These are phyloP conservation scores for Nymphaea colorata DNA, from an alignment of 164 flowering plant species.

Conservation along the genomic window DNA sequence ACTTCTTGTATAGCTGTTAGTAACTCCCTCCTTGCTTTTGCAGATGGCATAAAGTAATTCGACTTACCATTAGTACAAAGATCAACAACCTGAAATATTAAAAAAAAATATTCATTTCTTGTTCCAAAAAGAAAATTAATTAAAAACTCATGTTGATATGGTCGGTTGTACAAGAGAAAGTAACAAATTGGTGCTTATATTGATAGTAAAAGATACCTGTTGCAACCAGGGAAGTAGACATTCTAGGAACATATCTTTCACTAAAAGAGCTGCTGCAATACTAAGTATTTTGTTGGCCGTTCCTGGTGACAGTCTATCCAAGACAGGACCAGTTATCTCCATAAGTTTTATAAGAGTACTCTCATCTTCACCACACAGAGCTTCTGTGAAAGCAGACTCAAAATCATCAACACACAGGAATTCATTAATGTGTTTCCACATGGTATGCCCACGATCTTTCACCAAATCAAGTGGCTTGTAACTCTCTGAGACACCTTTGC, in stretches of 20 bases:
- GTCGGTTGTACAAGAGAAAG: neutral
- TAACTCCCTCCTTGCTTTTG: conserved; percentile 43
- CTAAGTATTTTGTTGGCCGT: conserved; percentile 47
- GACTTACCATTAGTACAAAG: conserved; percentile 43
- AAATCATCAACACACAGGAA: conserved; percentile 54
- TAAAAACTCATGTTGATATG: too few species aligned
- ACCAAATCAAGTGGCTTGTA: conserved; percentile 12
- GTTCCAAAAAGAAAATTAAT: neutral
- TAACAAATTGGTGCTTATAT: neutral
- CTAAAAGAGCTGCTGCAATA: conserved; percentile 40
- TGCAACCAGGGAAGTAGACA: conserved; percentile 79
- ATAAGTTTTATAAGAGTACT: conserved; percentile 54
- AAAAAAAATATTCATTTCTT: neutral
- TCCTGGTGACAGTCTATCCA: conserved; percentile 50
- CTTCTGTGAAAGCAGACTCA: conserved; percentile 75
- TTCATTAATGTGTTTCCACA: conserved; percentile 42
- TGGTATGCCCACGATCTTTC: neutral
- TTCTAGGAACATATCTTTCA: conserved; percentile 43
- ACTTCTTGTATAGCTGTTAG: conserved; percentile 58
- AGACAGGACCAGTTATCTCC: conserved; percentile 69
- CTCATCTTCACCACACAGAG: conserved; percentile 54
- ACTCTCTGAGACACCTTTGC: conserved; percentile 17
- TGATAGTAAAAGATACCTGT: conserved; percentile 38
- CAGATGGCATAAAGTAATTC: conserved; percentile 32
- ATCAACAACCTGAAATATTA: conserved; percentile 44